Evolutionary conservation across 495 filamentous ascomycete species (phyloP), one percentile per base, ranked within the genome.

Genomic region (Podospora pseudopauciseta): DNA sequence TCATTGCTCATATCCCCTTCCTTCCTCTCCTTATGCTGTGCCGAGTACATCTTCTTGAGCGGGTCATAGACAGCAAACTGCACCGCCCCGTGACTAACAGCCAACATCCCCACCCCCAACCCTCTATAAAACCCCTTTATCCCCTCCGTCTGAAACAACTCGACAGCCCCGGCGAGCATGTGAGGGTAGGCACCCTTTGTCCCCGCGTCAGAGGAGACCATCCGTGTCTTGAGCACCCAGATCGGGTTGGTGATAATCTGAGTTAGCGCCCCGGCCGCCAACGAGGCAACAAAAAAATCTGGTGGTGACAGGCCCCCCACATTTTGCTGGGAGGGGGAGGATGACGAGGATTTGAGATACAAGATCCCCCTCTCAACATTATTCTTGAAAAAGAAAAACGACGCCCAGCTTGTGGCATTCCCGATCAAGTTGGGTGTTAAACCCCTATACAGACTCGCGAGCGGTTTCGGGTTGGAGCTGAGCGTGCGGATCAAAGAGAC

Each of bases 151-250:
- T 74, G 78, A 60, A 88, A 83, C 11, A 97, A 86, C 61, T 86
- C 85, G 32, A 70, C 78, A 30, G 86, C 83, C 61, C 95, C 95
- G 64, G 88, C 81, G 63, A 80, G 80, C 77, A 96, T 89, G 68
- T 86, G 88, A n/a, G 85, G 80, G 79, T 98, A 99, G 5, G 94
- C 94, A 64, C 92, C 92, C 1, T 88, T 89, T 27, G 86, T 83
- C 55, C 81, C 78, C 60, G 85, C 85, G 71, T 93, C 89, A 3
- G 89, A 92, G 34, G 93, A 91, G 15, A 99, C 82, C 94, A 99
- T 98, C 63, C 95, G 91, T 3, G 95, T 99, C 78, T 98, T 98
- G 76, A 99, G 86, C 5, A 99, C 95, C 95, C 95, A 99, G 74
- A 99, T 90, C 4, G 95, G 95, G 75, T 99, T 99, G 61, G 96